Percentiles rank a stretch among this genome's conserved stretches.
phyloP scores from a whole-genome alignment of 108 stramenopile genomes.

The Cyclotella atomus region DNA sequence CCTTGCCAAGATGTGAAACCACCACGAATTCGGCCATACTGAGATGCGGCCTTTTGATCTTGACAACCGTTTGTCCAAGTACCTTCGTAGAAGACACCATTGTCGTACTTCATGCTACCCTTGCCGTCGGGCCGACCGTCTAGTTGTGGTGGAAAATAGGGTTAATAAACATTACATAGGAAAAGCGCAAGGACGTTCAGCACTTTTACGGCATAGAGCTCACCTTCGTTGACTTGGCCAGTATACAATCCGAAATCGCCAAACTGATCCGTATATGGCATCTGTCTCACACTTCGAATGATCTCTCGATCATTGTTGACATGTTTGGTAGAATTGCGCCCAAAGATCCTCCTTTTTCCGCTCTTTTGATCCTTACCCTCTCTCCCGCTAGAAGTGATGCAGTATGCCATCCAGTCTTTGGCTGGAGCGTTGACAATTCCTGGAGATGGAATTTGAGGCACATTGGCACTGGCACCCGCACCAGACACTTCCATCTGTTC shows the following conservation, averaged over 20 bases:
- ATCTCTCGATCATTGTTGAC: slow-evolving; percentile 6
- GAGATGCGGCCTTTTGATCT: slow-evolving; percentile 16
- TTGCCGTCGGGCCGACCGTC: slow-evolving; percentile 17
- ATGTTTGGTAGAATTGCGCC: slow-evolving; percentile 2
- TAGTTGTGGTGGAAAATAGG: too few species aligned
- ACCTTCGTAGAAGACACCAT: slow-evolving; percentile 21
- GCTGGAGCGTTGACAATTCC: background rate
- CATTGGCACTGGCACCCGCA: background rate
- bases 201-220: too few species aligned
- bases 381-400: background rate
- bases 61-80: slow-evolving; percentile 17
- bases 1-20: slow-evolving; percentile 24
- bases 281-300: slow-evolving; percentile 20
- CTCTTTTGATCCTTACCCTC: background rate
- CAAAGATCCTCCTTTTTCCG: background rate
- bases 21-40: slow-evolving; percentile 12
- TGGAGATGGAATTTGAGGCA: background rate
- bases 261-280: slow-evolving; percentile 41
- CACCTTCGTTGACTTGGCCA: slow-evolving; percentile 22
- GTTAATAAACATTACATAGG: too few species aligned
- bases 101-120: slow-evolving; percentile 23
- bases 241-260: slow-evolving; percentile 20
- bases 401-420: slow-evolving; percentile 12
- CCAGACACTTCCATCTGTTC: slow-evolving; percentile 10
- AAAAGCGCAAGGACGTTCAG: too few species aligned